Conservation (phyloP, 805 yeast genomes). For the Starmerella potacharoeniae region DNA sequence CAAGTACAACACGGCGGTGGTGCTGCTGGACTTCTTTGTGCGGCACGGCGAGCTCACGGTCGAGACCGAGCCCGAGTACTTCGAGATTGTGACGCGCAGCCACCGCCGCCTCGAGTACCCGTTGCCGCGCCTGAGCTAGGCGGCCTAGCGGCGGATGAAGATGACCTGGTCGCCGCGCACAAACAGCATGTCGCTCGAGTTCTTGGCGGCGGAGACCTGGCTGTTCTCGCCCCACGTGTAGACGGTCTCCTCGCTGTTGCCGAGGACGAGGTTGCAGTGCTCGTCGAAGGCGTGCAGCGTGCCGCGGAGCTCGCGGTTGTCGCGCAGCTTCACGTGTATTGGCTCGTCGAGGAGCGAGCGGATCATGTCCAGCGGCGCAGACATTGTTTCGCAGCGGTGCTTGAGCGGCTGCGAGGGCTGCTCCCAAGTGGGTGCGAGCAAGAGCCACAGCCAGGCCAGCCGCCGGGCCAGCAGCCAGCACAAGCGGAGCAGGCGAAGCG, state of each 20-base stretch:
- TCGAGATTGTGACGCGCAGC: slow-evolving; percentile 45
- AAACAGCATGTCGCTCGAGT: slow-evolving; percentile 71
- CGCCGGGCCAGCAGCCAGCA: too few species aligned
- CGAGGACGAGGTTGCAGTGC: slow-evolving; percentile 89
- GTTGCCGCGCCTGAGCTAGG: slow-evolving; percentile 17
- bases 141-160: slow-evolving; percentile 35
- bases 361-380: slow-evolving; percentile 85
- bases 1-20: slow-evolving; percentile 80
- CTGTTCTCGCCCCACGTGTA: slow-evolving; percentile 43
- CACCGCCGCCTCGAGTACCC: slow-evolving; percentile 73
- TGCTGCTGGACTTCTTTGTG: slow-evolving; percentile 73
- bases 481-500: too few species aligned
- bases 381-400: slow-evolving; percentile 10
- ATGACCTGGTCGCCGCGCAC: slow-evolving; percentile 98
- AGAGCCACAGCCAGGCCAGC: background rate
- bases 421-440: background rate
- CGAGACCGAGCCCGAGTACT: slow-evolving; percentile 52
- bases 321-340: slow-evolving; percentile 81
- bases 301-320: slow-evolving; percentile 86
- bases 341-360: slow-evolving; percentile 77
- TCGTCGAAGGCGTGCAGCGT: slow-evolving; percentile 88
- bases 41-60: slow-evolving; percentile 66
- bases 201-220: slow-evolving; percentile 40
- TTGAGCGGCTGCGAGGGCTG: background rate
- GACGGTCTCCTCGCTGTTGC: slow-evolving; percentile 82